Evolutionary conservation across 768 basidiomycete species (phyloP), one percentile per base, ranked within the genome.

Genomic region (Suillus spraguei): DNA sequence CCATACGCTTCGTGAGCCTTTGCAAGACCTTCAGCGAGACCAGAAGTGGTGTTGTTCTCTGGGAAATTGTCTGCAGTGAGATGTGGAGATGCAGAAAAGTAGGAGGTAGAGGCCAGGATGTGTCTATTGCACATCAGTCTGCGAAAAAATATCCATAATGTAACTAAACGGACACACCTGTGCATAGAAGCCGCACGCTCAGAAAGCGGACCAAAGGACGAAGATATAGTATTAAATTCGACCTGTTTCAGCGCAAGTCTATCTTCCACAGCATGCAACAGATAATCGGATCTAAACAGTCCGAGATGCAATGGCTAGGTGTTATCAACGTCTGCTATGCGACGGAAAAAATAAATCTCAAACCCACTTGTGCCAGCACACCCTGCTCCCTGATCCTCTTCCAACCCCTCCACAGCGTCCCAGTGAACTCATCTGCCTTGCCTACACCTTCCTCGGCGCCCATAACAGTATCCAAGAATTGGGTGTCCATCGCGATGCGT

Each of bases 201-300:
- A 0, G 92, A 92, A 16, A 98, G 80, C 1, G 88, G 71, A 0
- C 95, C 97, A 73, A 98, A 97, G 0, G 95, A 95, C 0, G 89
- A 86, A 3, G 95, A 94, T 66, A 98, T 96, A 10, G 97, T 97
- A 72, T 99, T 99, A 78, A 98, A 97, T 74, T 99, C 97, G 47
- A 99, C 97, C 77, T 99, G 97, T 73, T 95, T 97, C 66, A 99
- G 76, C 7, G 78, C 75, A 16, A 80, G 69, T 16, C 22, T 24
- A 14, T 49, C 61, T 4, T 79, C 71, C 2, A 81, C 80, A 9
- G 81, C 75, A 67, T 99, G 94, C 24, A 98, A 77, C 36, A 99
- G 80, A 76, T 98, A 99, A 78, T 99, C 97, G 11, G 95, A 97
- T 61, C 97, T 84, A 77, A 97, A 97, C 22, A 99, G 77, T 22